phyloP scores from a whole-genome alignment of 2,329 filamentous ascomycete genomes.

The Nigrospora sphaerica region DNA sequence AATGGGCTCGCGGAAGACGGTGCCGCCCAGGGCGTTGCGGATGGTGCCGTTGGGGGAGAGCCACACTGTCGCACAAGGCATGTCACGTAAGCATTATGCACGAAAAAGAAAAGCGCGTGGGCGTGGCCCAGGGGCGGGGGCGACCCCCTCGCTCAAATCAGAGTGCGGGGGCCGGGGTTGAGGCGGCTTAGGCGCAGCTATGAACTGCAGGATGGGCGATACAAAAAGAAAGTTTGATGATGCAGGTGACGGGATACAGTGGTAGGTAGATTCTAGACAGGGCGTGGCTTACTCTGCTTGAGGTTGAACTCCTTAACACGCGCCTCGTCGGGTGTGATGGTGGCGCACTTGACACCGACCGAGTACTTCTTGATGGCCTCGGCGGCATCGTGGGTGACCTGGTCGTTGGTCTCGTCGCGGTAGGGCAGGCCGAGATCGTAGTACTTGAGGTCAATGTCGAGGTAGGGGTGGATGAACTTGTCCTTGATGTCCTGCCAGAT shows the following conservation, averaged over 20 bases:
- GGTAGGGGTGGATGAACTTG: slow-evolving; percentile 94
- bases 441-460: slow-evolving; percentile 98
- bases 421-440: slow-evolving; percentile 91
- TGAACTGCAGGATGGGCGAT: too few relatives aligned
- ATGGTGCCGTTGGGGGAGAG: slow-evolving; percentile 92
- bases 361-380: slow-evolving; percentile 99
- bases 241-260: not conserved
- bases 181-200: too few relatives aligned
- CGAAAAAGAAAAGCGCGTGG: too few relatives aligned
- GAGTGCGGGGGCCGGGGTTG: too few relatives aligned
- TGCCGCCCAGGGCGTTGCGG: slow-evolving; percentile 73
- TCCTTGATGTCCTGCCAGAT: slow-evolving; percentile 99
- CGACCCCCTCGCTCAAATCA: too few relatives aligned
- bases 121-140: not conserved
- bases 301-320: slow-evolving; percentile 97
- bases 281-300: slow-evolving; percentile 72
- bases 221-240: not conserved
- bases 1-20: slow-evolving; percentile 98
- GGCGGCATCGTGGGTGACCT: slow-evolving; percentile 91
- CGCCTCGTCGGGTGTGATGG: slow-evolving; percentile 95
- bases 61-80: slow-evolving; percentile 62
- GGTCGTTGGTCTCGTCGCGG: slow-evolving; percentile 91
- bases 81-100: not conserved
- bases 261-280: not conserved
- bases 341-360: slow-evolving; percentile 98